phyloP scores from a whole-genome alignment of 371 early-diverging fungal genomes.

The Zopfochytrium polystomum region DNA sequence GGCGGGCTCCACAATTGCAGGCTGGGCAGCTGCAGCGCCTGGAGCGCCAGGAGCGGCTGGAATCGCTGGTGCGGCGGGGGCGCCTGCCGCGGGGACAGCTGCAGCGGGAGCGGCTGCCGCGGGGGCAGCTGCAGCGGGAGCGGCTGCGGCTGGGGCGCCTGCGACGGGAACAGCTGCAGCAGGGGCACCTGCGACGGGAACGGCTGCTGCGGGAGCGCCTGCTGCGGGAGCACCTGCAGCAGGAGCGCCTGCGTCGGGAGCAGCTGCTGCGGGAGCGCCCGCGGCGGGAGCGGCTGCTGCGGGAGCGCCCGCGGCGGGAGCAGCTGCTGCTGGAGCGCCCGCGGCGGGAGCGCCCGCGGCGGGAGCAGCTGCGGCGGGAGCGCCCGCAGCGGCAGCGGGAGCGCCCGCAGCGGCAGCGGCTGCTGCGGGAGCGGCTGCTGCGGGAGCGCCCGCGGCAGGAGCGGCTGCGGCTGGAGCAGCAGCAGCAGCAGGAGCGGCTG shows the following conservation, averaged over 20 bases:
- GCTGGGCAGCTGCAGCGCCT: slow-evolving; percentile 18
- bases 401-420: slow-evolving; percentile 21
- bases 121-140: slow-evolving; percentile 57
- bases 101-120: slow-evolving; percentile 38
- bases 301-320: background rate
- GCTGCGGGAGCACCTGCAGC: no score
- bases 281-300: background rate
- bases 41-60: slow-evolving; percentile 12
- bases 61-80: no score
- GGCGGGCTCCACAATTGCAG: slow-evolving; percentile 24
- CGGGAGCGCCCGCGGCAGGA: background rate
- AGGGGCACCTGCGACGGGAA: slow-evolving; percentile 50
- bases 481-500: slow-evolving; percentile 37
- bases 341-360: no score
- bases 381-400: slow-evolving; percentile 23
- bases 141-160: slow-evolving; percentile 55
- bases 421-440: slow-evolving; percentile 17
- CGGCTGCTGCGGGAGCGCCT: background rate
- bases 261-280: slow-evolving; percentile 54
- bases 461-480: background rate
- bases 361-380: no score
- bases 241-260: no score
- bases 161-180: slow-evolving; percentile 59
- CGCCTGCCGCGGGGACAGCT: background rate
- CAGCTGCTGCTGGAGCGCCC: no score